Base-by-base conservation (phyloP, 768 basidiomycete genomes). In the Mycena olivaceomarginata region DNA sequence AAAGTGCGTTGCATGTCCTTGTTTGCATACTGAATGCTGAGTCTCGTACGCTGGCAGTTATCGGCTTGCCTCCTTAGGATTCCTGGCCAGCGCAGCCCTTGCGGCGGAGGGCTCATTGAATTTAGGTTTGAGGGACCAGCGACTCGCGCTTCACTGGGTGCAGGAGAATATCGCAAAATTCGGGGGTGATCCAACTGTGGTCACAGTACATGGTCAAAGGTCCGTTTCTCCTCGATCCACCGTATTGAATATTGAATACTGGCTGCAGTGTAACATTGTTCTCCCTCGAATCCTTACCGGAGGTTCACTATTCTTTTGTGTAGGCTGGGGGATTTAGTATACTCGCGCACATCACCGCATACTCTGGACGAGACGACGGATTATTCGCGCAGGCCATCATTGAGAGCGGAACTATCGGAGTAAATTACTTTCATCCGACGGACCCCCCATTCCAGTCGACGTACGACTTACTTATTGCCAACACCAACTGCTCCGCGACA, bases 401-500 rank as follows among this genome's bases (percentile, higher is more conserved):
- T 18, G 59, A 60, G 59, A 60, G 59, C 59, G 59, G 59, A 37
- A 60, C 59, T 10, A 60, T 60, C 31, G 59, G 59, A 15, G 31
- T 60, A 37, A 39, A 13, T 12, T 60, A 60, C 7, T 37, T 25
- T 18, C 59, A 60, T 15, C 59, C 59, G 25, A 37, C 59, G 59
- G 59, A 60, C 31, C 59, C 59, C 8, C 12, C 59, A 60, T 60
- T 60, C 59, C 59, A 60, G 59, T 60, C 59, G 31, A 60, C 59
- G 16, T 60, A 60, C 15, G 59, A 60, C 59, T 60, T 31, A 4
- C 20, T 60, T 37, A 12, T 60, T 60, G 40, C 56, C 13, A 72
- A 70, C 75, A 72, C 75, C 15, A 41, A 63, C 22, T 70, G 75
- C 37, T 62, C 75, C 2, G 59, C 69, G 13, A 76, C 75, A 1